Base-by-base conservation (phyloP, 164 flowering plant genomes). In the Chimonanthus salicifolius region DNA sequence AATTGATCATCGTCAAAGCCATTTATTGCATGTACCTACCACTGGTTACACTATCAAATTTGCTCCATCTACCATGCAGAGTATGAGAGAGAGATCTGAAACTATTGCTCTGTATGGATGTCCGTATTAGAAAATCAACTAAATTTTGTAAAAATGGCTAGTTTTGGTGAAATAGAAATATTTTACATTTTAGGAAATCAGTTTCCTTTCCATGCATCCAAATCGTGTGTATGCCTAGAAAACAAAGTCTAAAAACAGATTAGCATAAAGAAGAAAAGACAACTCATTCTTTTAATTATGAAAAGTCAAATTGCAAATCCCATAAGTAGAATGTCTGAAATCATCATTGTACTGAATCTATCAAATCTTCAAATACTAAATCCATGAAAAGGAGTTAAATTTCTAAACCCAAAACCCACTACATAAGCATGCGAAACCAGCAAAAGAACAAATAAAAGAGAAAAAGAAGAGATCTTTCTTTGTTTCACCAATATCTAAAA, bases 401-500 rank as follows among this genome's bases (percentile, higher is more conserved):
- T 64, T 67, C 72, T 15, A 21, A 16, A 6, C 72, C 50, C 75
- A 80, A 76, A 75, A 65, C 65, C 74, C 71, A 78, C 33, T 48
- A 65, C 33, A 0, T 33, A 47, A 33, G 3, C 73, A 75, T n/a
- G 16, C 60, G 16, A 50, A 70, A 63, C 62, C 5, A 46, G 3
- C 20, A 47, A 49, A 64, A 69, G 16, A 54, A 49, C 73, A 5
- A 43, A 9, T 21, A 44, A 62, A 46, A 18, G 5, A 7, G 9
- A 58, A 21, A 15, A 62, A 44, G 4, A 7, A 69, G 21, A 54
- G 16, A 54, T n/a, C 60, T 54, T 54, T 54, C 60, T n/a, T 6
- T 13, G 16, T 54, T 54, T 6, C 60, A 11, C 60, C 60, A 54
- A 54, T 11, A 54, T n/a, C 60, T 8, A 5, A 54, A 3, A 15